Evolutionary conservation across 169 alveolate species (phyloP).

Genomic region (Eimeria necatrix): DNA sequence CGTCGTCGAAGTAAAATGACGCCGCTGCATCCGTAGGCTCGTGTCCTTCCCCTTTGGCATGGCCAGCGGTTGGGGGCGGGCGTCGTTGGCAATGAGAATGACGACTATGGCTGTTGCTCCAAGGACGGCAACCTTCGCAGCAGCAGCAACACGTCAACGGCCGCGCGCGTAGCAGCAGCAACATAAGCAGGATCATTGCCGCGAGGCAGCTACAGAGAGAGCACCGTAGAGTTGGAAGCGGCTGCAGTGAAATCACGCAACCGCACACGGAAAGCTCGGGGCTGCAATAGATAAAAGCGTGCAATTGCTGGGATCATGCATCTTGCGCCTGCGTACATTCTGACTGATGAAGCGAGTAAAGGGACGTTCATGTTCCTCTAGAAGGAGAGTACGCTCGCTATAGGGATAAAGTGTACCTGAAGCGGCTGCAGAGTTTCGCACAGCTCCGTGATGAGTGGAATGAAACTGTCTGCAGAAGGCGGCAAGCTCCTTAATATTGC

Average conservation of each 20-base stretch:
- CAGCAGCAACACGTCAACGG: conserved; percentile 76
- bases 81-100: conserved; percentile 70
- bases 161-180: conserved; percentile 71
- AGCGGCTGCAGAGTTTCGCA: conserved; percentile 76
- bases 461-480: conserved; percentile 55
- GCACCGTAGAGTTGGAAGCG: conserved; percentile 70
- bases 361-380: background rate
- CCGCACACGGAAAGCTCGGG: background rate
- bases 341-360: no score
- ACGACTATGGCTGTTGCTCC: conserved; percentile 66
- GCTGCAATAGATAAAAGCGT: no score
- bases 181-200: conserved; percentile 50
- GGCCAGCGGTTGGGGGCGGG: conserved; percentile 10
- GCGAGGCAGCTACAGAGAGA: conserved; percentile 73
- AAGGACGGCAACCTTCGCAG: conserved; percentile 76
- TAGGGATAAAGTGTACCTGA: conserved; percentile 19
- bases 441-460: conserved; percentile 42
- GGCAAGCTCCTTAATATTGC: conserved; percentile 70
- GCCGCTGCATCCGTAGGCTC: conserved; percentile 63
- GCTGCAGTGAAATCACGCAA: conserved; percentile 47
- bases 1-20: conserved; percentile 70
- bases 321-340: no score
- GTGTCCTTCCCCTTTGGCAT: conserved; percentile 41
- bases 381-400: background rate
- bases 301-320: no score